phyloP scores from a whole-genome alignment of 176 grass and related monocot species.

The Eremochloa ophiuroides region DNA sequence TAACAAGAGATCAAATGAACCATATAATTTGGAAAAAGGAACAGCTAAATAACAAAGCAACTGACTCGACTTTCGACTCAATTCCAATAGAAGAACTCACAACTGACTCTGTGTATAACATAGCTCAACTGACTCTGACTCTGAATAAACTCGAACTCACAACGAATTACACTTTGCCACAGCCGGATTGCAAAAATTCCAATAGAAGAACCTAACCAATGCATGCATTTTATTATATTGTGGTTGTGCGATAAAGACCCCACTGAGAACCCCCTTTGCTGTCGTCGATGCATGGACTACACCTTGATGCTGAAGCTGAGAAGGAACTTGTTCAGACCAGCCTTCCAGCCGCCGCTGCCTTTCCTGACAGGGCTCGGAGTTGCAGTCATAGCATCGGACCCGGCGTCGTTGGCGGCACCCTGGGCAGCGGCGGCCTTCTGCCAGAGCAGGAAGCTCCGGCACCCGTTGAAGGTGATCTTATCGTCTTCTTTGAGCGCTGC shows the following conservation, averaged over 20 bases:
- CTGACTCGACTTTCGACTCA: neutral
- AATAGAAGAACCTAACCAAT: neutral
- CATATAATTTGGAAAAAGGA: neutral
- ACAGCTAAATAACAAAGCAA: neutral
- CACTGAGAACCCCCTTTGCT: neutral
- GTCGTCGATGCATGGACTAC: neutral
- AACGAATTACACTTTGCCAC: neutral
- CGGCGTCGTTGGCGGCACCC: neutral
- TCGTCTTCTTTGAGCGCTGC: conserved; percentile 49
- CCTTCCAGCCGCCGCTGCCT: conserved; percentile 52
- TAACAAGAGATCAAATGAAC: neutral
- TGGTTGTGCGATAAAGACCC: neutral
- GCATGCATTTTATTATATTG: neutral
- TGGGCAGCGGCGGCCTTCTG: conserved; percentile 29
- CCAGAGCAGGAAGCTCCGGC: conserved; percentile 65
- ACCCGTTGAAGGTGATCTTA: conserved; percentile 47
- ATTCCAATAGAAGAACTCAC: no score
- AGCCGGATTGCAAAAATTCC: no score
- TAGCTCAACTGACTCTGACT: no score
- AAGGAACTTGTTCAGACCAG: conserved; percentile 49
- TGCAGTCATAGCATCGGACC: neutral
- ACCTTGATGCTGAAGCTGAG: conserved; percentile 61
- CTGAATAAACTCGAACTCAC: neutral
- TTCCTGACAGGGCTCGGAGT: conserved; percentile 4
- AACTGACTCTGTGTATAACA: no score